A percentile compares a stretch with the other conserved stretches of the same genome.
Evolutionary conservation across 2,329 filamentous ascomycete genomes (phyloP).

Genomic region (Stylonectria norvegica): DNA sequence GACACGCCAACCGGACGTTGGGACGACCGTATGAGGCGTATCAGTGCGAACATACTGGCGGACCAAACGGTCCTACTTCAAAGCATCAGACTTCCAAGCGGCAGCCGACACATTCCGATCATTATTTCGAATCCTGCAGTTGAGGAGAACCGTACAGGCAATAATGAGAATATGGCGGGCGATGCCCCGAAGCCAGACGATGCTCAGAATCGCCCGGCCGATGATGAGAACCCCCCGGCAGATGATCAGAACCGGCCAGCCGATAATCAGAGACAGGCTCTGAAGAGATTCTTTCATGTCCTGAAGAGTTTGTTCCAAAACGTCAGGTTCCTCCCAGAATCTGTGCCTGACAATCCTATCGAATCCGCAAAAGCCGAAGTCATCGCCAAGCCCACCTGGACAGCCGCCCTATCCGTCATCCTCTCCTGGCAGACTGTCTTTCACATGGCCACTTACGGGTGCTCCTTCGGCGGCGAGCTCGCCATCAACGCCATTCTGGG

Average conservation of each 20-base stretch:
- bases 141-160: no score
- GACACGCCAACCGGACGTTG: slow-evolving; percentile 83
- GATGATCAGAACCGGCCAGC: slow-evolving; percentile 31
- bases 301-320: no score
- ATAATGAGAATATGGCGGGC: slow-evolving; percentile 30
- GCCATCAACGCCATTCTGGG: slow-evolving; percentile 60
- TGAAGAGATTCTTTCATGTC: no score
- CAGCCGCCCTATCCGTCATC: slow-evolving; percentile 43
- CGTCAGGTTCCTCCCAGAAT: no score
- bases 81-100: no score
- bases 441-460: slow-evolving; percentile 56
- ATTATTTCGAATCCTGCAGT: no score
- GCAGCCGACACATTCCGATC: no score
- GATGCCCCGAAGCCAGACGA: slow-evolving; percentile 51
- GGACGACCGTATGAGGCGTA: slow-evolving; percentile 64
- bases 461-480: slow-evolving; percentile 61
- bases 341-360: slow-evolving; percentile 48
- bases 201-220: slow-evolving; percentile 38
- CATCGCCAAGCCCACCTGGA: slow-evolving; percentile 54
- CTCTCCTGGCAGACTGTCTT: slow-evolving; percentile 54
- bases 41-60: slow-evolving; percentile 49
- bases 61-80: no score
- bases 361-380: slow-evolving; percentile 52
- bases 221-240: slow-evolving; percentile 34
- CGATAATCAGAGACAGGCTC: no score